Conservation (phyloP, 345 rosid species). For the Hirschfeldia incana region DNA sequence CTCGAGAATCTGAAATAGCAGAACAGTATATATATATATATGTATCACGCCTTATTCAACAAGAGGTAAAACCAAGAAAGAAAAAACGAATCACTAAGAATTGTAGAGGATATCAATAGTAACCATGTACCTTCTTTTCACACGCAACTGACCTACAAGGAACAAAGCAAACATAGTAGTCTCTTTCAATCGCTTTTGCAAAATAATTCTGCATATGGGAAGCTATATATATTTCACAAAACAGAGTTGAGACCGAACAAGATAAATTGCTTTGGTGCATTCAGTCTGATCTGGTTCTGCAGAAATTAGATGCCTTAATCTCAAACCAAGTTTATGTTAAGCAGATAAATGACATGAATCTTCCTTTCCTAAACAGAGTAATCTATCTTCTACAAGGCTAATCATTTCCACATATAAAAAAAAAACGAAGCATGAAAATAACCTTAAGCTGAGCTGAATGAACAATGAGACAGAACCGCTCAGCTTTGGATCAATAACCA, state of each 20-base stretch:
- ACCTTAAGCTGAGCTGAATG: slow-evolving; percentile 69
- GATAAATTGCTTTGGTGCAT: slow-evolving; percentile 81
- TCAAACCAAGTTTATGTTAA: slow-evolving; percentile 78
- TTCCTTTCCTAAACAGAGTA: slow-evolving; percentile 5
- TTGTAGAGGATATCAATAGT: not conserved
- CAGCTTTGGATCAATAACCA: slow-evolving; percentile 87
- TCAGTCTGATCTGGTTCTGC: slow-evolving; percentile 81
- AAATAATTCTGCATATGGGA: slow-evolving; percentile 62
- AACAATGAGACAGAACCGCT: slow-evolving; percentile 84
- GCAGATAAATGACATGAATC: not conserved
- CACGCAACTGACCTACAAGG: slow-evolving; percentile 97
- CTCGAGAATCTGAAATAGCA: slow-evolving; percentile 69
- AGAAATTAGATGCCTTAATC: slow-evolving; percentile 69
- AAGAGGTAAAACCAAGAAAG: not conserved
- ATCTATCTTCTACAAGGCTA: not conserved
- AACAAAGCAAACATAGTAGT: slow-evolving; percentile 80
- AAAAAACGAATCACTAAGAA: slow-evolving; percentile 8
- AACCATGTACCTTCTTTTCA: slow-evolving; percentile 63
- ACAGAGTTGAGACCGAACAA: slow-evolving; percentile 66
- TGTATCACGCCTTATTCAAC: not conserved
- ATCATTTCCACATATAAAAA: not conserved
- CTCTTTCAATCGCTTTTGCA: slow-evolving; percentile 83
- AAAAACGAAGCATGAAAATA: no score
- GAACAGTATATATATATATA: not conserved
- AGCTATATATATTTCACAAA: slow-evolving; percentile 71